These are phyloP conservation scores for Dentipellis sp. DNA, from an alignment of 768 basidiomycete genomes.

Conservation along the genomic window DNA sequence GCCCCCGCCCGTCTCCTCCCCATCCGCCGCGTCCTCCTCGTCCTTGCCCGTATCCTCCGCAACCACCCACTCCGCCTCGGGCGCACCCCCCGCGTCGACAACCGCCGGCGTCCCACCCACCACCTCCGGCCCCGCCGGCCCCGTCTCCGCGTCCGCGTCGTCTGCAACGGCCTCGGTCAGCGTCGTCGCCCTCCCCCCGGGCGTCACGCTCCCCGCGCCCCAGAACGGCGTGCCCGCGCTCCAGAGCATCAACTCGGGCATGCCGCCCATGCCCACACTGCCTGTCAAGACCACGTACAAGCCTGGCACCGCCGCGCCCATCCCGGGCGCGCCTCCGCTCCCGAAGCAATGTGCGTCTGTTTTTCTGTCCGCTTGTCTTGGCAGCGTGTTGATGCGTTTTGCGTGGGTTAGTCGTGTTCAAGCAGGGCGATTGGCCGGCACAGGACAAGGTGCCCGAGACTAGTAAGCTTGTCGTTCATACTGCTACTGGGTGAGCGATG, in stretches of 20 bases:
- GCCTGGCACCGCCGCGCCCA: slow-evolving; percentile 51
- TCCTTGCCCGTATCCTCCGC: neutral
- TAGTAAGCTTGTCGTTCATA: slow-evolving; percentile 23
- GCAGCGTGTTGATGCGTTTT: neutral
- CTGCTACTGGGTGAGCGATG: too few species aligned
- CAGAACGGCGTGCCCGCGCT: slow-evolving; percentile 41
- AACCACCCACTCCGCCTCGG: slow-evolving; percentile 7
- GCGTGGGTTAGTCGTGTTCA: slow-evolving; percentile 33
- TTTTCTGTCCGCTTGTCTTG: neutral
- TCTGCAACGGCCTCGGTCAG: too few species aligned
- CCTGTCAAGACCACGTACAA: slow-evolving; percentile 43
- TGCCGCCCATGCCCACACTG: slow-evolving; percentile 43
- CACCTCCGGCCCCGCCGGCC: neutral
- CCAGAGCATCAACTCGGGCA: slow-evolving; percentile 49
- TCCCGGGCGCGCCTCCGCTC: slow-evolving; percentile 55
- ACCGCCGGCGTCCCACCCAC: neutral
- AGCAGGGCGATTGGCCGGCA: slow-evolving; percentile 45
- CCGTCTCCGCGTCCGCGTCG: too few species aligned
- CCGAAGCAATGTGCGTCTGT: slow-evolving; percentile 50
- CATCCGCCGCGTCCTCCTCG: too few species aligned
- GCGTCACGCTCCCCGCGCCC: neutral
- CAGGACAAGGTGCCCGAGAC: slow-evolving; percentile 54
- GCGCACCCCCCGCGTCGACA: slow-evolving; percentile 13
- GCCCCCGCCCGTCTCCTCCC: too few species aligned
- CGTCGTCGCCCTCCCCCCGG: neutral